phyloP scores from a whole-genome alignment of 2,329 filamentous ascomycete species.

The Aaosphaeria pasadenensis region DNA sequence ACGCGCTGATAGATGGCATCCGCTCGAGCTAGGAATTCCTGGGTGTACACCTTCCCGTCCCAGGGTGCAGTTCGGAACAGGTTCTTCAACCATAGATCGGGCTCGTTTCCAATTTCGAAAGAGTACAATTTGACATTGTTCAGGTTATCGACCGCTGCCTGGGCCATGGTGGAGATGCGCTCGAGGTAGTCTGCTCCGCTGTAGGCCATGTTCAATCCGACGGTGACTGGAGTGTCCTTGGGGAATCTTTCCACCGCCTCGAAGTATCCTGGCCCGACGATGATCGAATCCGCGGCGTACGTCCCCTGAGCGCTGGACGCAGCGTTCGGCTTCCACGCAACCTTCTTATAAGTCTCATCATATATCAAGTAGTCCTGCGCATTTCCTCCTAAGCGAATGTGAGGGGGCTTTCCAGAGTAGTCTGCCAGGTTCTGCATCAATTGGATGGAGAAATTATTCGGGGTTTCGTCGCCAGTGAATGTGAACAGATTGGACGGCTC shows the following conservation, averaged over 20 bases:
- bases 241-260: slow-evolving; percentile 49
- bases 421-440: slow-evolving; percentile 49
- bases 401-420: slow-evolving; percentile 48
- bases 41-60: slow-evolving; percentile 43
- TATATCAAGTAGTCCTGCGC: slow-evolving; percentile 52
- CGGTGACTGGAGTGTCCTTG: slow-evolving; percentile 49
- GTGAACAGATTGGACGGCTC: slow-evolving; percentile 54
- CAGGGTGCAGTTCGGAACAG: slow-evolving; percentile 44
- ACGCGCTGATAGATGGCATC: slow-evolving; percentile 45
- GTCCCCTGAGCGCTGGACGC: slow-evolving; percentile 39
- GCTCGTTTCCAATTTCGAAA: slow-evolving; percentile 46
- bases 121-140: slow-evolving; percentile 40
- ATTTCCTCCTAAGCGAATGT: slow-evolving; percentile 52
- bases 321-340: slow-evolving; percentile 38
- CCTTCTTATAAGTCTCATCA: slow-evolving; percentile 34
- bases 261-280: slow-evolving; percentile 50
- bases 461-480: slow-evolving; percentile 43
- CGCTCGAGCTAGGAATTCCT: slow-evolving; percentile 47
- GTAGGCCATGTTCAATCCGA: slow-evolving; percentile 51
- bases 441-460: slow-evolving; percentile 48
- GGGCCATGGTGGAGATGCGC: slow-evolving; percentile 42
- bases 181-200: slow-evolving; percentile 43
- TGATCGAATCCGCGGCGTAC: slow-evolving; percentile 42
- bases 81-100: slow-evolving; percentile 44
- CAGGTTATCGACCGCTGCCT: slow-evolving; percentile 35